phyloP scores from a whole-genome alignment of 1,284 basidiomycete genomes.

The Tilletia caries region DNA sequence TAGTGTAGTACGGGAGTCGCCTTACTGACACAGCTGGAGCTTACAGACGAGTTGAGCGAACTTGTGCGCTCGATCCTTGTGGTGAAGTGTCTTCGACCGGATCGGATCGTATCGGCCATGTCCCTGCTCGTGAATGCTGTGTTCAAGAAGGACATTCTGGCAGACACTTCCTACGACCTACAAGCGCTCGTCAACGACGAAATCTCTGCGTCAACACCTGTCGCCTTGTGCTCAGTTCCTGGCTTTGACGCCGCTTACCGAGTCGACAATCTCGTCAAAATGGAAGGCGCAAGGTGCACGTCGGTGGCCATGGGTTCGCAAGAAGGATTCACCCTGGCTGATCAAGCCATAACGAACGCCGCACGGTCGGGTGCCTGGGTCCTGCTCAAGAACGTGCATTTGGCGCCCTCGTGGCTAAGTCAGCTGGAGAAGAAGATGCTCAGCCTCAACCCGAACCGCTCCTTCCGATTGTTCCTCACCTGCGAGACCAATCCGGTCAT shows the following conservation, averaged over 20 bases:
- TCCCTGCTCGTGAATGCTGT: constrained; percentile 69
- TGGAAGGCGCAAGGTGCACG: constrained; percentile 32
- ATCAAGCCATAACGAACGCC: constrained; percentile 46
- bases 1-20: too few relatives aligned
- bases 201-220: constrained; percentile 38
- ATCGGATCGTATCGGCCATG: constrained; percentile 78
- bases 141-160: constrained; percentile 75
- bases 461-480: constrained; percentile 50
- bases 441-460: constrained; percentile 39
- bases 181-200: constrained; percentile 36
- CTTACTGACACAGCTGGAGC: not conserved
- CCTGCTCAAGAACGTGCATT: constrained; percentile 51
- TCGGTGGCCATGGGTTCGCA: constrained; percentile 52
- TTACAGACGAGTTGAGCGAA: constrained; percentile 9
- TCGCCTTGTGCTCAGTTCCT: constrained; percentile 48
- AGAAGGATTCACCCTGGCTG: constrained; percentile 47
- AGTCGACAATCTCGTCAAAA: constrained; percentile 44
- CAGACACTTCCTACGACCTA: constrained; percentile 28
- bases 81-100: constrained; percentile 84
- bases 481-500: constrained; percentile 50
- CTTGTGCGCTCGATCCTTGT: constrained; percentile 60
- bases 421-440: constrained; percentile 50
- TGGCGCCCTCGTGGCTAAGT: constrained; percentile 48
- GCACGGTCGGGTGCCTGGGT: constrained; percentile 49
- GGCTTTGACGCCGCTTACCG: constrained; percentile 50